A percentile compares a stretch with the other conserved stretches of the same genome.
These are phyloP conservation scores for Penicillium robsamsonii DNA, from an alignment of 495 filamentous ascomycete species.

Conservation along the genomic window DNA sequence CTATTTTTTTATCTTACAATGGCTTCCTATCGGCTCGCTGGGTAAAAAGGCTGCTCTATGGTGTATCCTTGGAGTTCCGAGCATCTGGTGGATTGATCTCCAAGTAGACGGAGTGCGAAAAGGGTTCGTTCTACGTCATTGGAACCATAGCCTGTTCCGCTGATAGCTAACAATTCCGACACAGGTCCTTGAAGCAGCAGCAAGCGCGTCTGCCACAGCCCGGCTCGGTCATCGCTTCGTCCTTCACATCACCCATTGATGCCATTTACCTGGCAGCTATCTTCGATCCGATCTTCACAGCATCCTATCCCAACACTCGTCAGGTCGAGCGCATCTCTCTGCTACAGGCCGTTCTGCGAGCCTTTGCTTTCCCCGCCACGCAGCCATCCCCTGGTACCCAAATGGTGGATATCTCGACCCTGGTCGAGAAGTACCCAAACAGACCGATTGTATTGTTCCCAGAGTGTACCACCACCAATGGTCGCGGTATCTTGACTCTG, in stretches of 20 bases:
- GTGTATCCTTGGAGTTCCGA: conserved; percentile 79
- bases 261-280: conserved; percentile 93
- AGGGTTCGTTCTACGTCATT: conserved; percentile 52
- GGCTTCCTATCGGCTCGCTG: conserved; percentile 78
- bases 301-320: conserved; percentile 68
- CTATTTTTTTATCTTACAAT: conserved; percentile 82
- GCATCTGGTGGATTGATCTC: conserved; percentile 96
- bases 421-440: conserved; percentile 66
- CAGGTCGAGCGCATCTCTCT: conserved; percentile 76
- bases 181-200: conserved; percentile 57
- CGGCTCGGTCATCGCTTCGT: conserved; percentile 78
- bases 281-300: conserved; percentile 92
- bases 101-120: conserved; percentile 94
- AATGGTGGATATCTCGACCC: conserved; percentile 58
- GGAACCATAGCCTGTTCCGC: background rate
- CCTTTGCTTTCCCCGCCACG: conserved; percentile 60
- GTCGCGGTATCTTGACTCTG: conserved; percentile 82
- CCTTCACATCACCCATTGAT: conserved; percentile 89
- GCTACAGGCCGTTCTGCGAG: conserved; percentile 66
- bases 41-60: conserved; percentile 81
- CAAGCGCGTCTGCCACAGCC: conserved; percentile 70
- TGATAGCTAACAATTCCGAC: background rate
- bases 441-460: conserved; percentile 83
- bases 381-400: conserved; percentile 45
- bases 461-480: conserved; percentile 92